Evolutionary conservation across 352 stramenopile genomes (phyloP), one percentile per base, ranked within the genome.

Genomic region (Globisporangium spinosum): DNA sequence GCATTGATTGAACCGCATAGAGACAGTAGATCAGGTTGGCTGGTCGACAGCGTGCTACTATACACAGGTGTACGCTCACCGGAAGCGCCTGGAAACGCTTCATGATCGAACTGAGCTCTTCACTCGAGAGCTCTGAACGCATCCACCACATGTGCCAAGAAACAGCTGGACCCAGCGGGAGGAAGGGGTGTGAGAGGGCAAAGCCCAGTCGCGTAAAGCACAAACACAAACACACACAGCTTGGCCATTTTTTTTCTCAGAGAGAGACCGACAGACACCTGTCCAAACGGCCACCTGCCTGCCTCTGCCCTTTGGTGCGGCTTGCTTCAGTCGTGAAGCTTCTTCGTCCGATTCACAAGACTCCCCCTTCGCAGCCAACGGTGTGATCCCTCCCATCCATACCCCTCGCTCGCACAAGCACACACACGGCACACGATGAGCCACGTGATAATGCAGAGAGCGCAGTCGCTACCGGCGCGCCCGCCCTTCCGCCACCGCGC

Each of bases 401-500:
- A 20, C 32, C 10, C 27, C 57, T 6, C 34, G 9, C 53, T 22
- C 32, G 9, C 12, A 3, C 23, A 10, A 12, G 15, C 12, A 12
- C 22, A 32, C 12, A 15, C 20, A 12, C 9, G 6, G 7, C 29
- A 32, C 12, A 15, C 20, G 12, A 68, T 68, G 62, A 61, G 10
- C 34, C 40, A 49, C 32, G 29, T 62, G 43, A 62, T 85, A 59
- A 62, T 85, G 62, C 64, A 75, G 29, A 82, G 79, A 63, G 79
- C 79, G 40, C 70, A 81, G 53, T 82, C 79, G 57, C 61, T 85
- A 57, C 75, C 74, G 12, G 71, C 70, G 1, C 69, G 71, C 6
- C n/a, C 57, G 40, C 72, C 73, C 60, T 64, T 81, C 32, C 76
- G 75, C 13, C 76, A 71, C 54, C 80, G 75, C 58, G 75, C 79